phyloP scores from a whole-genome alignment of 192 early-diverging fungal genomes.

The Globomyces pollinis-pini region DNA sequence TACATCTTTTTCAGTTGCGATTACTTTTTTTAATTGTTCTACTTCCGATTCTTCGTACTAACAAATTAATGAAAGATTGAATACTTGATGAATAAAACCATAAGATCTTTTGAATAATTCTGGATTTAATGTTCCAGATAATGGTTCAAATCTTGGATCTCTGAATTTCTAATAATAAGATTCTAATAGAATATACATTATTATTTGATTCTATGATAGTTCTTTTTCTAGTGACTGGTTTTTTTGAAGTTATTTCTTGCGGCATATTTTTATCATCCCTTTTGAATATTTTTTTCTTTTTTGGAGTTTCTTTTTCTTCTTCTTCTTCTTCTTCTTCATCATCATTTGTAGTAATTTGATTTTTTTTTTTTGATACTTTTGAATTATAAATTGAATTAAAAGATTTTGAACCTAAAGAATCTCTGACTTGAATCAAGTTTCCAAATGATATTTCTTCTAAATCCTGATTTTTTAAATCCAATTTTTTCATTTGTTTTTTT shows the following conservation, averaged over 20 bases:
- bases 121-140: slow-evolving; percentile 84
- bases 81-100: no score
- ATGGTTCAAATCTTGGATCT: slow-evolving; percentile 89
- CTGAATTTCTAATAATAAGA: slow-evolving; percentile 53
- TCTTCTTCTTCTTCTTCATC: slow-evolving; percentile 3
- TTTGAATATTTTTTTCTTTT: slow-evolving; percentile 9
- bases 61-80: no score
- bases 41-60: slow-evolving; percentile 73
- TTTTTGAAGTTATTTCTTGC: slow-evolving; percentile 70
- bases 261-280: slow-evolving; percentile 43
- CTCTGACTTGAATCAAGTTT: neutral
- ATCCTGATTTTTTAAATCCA: neutral
- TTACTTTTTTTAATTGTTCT: slow-evolving; percentile 51
- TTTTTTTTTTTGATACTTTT: no score
- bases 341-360: neutral
- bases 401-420: neutral
- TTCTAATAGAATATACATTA: no score
- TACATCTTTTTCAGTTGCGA: slow-evolving; percentile 60
- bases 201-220: slow-evolving; percentile 65
- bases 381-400: slow-evolving; percentile 9
- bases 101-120: slow-evolving; percentile 91
- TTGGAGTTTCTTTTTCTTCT: neutral
- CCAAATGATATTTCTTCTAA: slow-evolving; percentile 8
- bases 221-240: slow-evolving; percentile 62
- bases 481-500: neutral